Evolutionary conservation across 2,329 filamentous ascomycete species (phyloP), one percentile per base, ranked within the genome.

Genomic region (Cladophialophora chaetospira): DNA sequence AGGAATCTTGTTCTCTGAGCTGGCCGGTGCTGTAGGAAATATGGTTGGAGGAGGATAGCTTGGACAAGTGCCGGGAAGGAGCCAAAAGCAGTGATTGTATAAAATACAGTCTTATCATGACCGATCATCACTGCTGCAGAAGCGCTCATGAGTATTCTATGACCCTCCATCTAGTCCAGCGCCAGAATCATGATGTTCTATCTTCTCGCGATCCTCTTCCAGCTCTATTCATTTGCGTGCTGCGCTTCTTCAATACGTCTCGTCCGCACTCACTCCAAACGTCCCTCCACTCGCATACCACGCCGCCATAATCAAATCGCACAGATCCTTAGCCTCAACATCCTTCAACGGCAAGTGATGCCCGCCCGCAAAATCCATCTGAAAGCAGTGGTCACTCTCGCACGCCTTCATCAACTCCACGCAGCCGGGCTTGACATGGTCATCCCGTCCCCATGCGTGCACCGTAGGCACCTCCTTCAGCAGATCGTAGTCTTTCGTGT

Each of bases 1-100:
- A 72, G 88, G 89, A 2, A 82, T 95, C 28, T 75, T 95, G 61
- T 95, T 95, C 73, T 83, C 85, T 17, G 82, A 91, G 72, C 77
- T 89, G 62, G 88, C 82, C 1, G 87, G 82, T 2, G 74, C 79
- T 49, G 82, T 88, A 13, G 82, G 84, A 10, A 35, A 54, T 52
- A 50, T 58, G 29, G 55, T 58, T 3, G 52, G 19, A 11, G 49
- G 55, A 19, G 45, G 28, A 38, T 48, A n/a, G 25, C 29, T 6
- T 15, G 13, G 11, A 46, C 9, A 19, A 40, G n/a, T 21, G 13
- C 6, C 17, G 13, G 36, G n/a, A 11, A 21, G 17, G 36, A 21
- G n/a, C 36, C 3, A 2, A 40, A 8, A 9, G 2, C 17, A 11
- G 10, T 21, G 36, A 40, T 5, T n/a, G n/a, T n/a, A n/a, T n/a